Percentiles rank a stretch among this genome's conserved stretches.
Conservation (phyloP, 2,329 filamentous ascomycete genomes). For the Orbilia ellipsospora region DNA sequence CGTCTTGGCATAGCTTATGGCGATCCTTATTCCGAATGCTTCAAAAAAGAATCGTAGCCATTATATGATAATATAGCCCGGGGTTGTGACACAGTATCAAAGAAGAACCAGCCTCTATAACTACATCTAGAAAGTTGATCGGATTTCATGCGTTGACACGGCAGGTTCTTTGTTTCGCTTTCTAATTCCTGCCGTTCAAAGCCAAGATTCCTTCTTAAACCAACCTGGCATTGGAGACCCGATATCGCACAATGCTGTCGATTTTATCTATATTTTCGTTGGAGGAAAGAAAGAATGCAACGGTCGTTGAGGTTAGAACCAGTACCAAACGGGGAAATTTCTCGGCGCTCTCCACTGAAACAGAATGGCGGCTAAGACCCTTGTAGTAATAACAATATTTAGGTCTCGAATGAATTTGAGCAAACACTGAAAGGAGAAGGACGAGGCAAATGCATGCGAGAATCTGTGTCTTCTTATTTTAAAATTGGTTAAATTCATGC, state of each 20-base stretch:
- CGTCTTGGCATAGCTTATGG: constrained; percentile 1
- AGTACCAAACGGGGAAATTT: constrained; percentile 41
- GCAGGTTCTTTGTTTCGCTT: constrained; percentile 28
- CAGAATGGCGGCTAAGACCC: constrained; percentile 16
- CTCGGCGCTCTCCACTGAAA: constrained; percentile 48
- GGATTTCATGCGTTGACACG: constrained; percentile 29
- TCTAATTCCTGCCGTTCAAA: constrained; percentile 9
- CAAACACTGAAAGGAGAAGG: constrained; percentile 25
- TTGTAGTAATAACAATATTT: constrained; percentile 14
- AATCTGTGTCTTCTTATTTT: constrained; percentile 29
- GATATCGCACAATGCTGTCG: neutral
- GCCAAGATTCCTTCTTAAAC: constrained; percentile 38
- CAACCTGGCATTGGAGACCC: neutral
- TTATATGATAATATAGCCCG: too few species aligned
- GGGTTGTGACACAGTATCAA: neutral
- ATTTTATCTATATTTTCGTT: neutral
- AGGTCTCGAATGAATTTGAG: neutral
- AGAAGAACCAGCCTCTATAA: neutral
- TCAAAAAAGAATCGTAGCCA: neutral
- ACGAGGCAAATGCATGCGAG: constrained; percentile 18
- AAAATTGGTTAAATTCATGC: constrained; percentile 52
- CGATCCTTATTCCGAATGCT: neutral
- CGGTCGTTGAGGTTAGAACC: constrained; percentile 1
- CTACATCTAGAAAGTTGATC: constrained; percentile 40
- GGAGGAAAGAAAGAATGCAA: too few species aligned